Evolutionary conservation across 2,329 filamentous ascomycete genomes (phyloP), one percentile per base, ranked within the genome.

Genomic region (Sarocladium strictum): DNA sequence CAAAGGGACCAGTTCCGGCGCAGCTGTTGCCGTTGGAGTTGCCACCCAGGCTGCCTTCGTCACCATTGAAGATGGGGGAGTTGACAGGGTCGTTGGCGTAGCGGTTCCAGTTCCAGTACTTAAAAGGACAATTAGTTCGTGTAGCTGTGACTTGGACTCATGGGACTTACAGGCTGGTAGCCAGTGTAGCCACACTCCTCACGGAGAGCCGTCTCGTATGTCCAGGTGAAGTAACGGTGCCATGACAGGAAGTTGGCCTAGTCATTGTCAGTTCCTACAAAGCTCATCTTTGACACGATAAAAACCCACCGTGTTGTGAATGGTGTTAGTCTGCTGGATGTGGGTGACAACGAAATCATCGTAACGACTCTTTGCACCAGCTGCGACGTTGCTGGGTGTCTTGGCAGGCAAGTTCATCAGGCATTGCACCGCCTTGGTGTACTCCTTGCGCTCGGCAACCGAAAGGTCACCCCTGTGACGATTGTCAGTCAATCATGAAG

Each of bases 261-360:
- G 23, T 23, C 11, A 24, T 23, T 32, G 23, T 45, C 17, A 23
- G 40, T 23, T 23, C 4, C 4, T 12, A 4, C 40, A 6, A 26
- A 10, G 40, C 23, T n/a, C 10, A 23, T 7, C 40, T 23, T 10
- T 19, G 19, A 23, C 11, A 3, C 9, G 40, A 6, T 4, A 26
- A 23, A 3, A 43, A 21, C 65, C 62, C 37, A 35, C 53, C 64
- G 61, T 73, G 54, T 63, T 67, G 59, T 80, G 77, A 17, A 79
- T 76, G 1, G 51, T 53, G 10, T 67, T 56, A 1, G 77, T 77
- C 57, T 74, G 69, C 53, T 76, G 73, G 55, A 81, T 71, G 56
- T 81, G 78, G 0, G 70, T 67, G 4, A 71, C 75, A 5, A 77
- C 67, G 41, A 74, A 80, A 56, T 81, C 78, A 59, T 81, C 78